Evolutionary conservation across 1,139 yeast genomes (phyloP).

Genomic region (Nakaseomyces kungkrabaensis): DNA sequence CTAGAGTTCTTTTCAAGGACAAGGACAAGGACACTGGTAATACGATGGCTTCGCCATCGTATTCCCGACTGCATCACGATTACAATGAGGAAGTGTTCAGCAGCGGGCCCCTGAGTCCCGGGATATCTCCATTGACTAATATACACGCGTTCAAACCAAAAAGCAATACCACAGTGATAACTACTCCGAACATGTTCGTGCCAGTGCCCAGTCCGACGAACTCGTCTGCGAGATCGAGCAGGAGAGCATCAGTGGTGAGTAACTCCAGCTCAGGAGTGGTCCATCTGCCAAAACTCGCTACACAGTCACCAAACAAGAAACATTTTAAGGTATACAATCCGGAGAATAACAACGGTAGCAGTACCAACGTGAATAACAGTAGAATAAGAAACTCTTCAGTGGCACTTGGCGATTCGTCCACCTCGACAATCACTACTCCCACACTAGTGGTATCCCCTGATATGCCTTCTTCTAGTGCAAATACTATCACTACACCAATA

Average conservation of each 20-base stretch:
- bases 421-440: conserved; percentile 10
- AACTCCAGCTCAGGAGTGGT: neutral
- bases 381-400: neutral
- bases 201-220: conserved; percentile 6
- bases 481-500: neutral
- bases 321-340: neutral
- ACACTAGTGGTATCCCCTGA: conserved; percentile 20
- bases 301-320: conserved; percentile 10
- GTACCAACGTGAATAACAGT: neutral
- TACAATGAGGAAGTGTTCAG: neutral
- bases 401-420: neutral
- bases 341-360: neutral
- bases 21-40: neutral
- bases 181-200: conserved; percentile 4
- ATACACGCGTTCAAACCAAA: conserved; percentile 7
- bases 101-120: conserved; percentile 5
- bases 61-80: conserved; percentile 1
- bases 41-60: conserved; percentile 1
- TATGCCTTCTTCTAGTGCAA: conserved; percentile 11
- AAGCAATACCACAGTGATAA: neutral
- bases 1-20: neutral
- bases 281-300: conserved; percentile 2
- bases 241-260: conserved; percentile 10
- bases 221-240: conserved; percentile 10
- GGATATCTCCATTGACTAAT: conserved; percentile 9